Conservation (phyloP, 1,284 basidiomycete genomes). For the Tetrapyrgos nigripes region DNA sequence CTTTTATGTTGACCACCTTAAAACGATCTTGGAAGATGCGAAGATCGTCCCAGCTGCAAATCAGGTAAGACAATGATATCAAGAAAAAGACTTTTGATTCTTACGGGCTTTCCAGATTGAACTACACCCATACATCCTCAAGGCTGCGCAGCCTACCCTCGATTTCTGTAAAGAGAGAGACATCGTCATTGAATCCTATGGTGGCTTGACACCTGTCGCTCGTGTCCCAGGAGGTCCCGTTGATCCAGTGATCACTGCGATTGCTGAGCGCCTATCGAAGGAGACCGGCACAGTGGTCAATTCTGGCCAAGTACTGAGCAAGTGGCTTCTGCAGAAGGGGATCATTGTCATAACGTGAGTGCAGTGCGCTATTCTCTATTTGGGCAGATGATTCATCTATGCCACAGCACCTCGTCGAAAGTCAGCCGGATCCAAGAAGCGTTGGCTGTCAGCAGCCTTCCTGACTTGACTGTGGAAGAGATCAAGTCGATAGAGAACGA, state of each 20-base stretch:
- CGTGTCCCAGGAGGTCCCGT: constrained; percentile 64
- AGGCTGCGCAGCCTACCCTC: constrained; percentile 59
- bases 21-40: constrained; percentile 64
- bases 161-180: constrained; percentile 62
- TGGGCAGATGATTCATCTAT: background rate
- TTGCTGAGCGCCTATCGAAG: constrained; percentile 15
- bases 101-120: constrained; percentile 61
- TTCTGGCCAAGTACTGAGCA: constrained; percentile 47
- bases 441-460: constrained; percentile 43
- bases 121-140: constrained; percentile 81
- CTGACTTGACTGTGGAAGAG: constrained; percentile 51
- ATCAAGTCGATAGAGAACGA: constrained; percentile 49
- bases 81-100: background rate
- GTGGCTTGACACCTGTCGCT: constrained; percentile 65
- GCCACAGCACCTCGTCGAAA: constrained; percentile 53
- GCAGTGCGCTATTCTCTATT: background rate
- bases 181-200: constrained; percentile 75
- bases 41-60: constrained; percentile 76
- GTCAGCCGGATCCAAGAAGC: constrained; percentile 54
- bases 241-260: constrained; percentile 40
- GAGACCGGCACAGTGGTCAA: constrained; percentile 43
- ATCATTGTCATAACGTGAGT: constrained; percentile 61
- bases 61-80: constrained; percentile 57
- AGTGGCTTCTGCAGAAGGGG: constrained; percentile 54
- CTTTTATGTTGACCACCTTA: constrained; percentile 72